phyloP scores from a whole-genome alignment of 2,329 filamentous ascomycete genomes.

The Paecilomyces variotii region DNA sequence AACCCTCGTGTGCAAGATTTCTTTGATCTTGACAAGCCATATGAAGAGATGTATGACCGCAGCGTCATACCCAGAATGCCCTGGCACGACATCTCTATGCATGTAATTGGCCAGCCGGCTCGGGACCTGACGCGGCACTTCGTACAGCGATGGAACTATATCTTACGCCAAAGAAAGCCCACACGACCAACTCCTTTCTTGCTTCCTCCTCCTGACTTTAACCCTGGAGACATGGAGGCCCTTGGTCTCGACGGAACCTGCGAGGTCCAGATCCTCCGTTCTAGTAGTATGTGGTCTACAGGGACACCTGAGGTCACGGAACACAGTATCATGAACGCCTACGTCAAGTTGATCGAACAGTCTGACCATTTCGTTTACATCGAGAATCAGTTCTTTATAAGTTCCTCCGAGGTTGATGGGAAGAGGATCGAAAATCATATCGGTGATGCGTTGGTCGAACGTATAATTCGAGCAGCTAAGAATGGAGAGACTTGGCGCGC shows the following conservation, averaged over 20 bases:
- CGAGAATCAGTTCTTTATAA: slow-evolving; percentile 98
- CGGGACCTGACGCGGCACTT: slow-evolving; percentile 92
- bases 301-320: slow-evolving; percentile 77
- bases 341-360: slow-evolving; percentile 87
- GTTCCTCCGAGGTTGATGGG: slow-evolving; percentile 79
- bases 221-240: slow-evolving; percentile 72
- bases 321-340: slow-evolving; percentile 92
- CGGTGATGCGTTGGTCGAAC: slow-evolving; percentile 86
- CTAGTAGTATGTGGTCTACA: slow-evolving; percentile 83
- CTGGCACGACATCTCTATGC: slow-evolving; percentile 98
- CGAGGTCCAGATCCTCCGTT: slow-evolving; percentile 91
- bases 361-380: slow-evolving; percentile 98
- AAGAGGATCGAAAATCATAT: slow-evolving; percentile 88
- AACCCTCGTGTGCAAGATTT: slow-evolving; percentile 95
- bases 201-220: slow-evolving; percentile 87
- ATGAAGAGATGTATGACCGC: slow-evolving; percentile 98
- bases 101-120: slow-evolving; percentile 91
- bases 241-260: slow-evolving; percentile 89
- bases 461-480: slow-evolving; percentile 74
- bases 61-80: slow-evolving; percentile 87
- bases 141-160: slow-evolving; percentile 96
- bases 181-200: slow-evolving; percentile 90
- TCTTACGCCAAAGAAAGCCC: slow-evolving; percentile 84
- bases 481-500: slow-evolving; percentile 87
- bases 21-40: slow-evolving; percentile 83